Base-by-base conservation (phyloP, 2,329 filamentous ascomycete species). In the Beauveria pseudobassiana region DNA sequence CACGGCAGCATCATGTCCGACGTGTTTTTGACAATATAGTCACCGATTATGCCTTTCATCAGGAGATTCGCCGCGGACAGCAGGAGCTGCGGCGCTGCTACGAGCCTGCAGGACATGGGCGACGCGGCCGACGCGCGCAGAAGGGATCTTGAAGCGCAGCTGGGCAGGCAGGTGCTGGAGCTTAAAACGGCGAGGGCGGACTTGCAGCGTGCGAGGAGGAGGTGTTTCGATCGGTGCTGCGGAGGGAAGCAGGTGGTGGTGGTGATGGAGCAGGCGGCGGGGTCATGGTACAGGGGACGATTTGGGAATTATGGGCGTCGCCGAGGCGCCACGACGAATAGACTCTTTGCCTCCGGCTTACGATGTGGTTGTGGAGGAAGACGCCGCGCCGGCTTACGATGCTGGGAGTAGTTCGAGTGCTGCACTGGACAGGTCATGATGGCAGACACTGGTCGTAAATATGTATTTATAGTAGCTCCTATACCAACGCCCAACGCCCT, bases 11-110 rank as follows among this genome's bases (percentile, higher is more conserved):
- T 82, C 16, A 74, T 83, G 69, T 73, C 73, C 8, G 80, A 84
- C 63, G 73, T 84, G 2, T 73, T 83, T 83, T 83, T 65, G 79
- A 84, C 66, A 83, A 82, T 55, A 76, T 82, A 62, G 80, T 81
- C 66, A 76, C 74, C 9, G 81, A 84, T 62, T 76, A 80, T 72
- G 74, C 75, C 3, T 82, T 83, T 68, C 80, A 80, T 63, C 74
- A 80, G 14, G 76, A 81, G 69, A 80, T 85, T 63, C 77, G 80
- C 66, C 68, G 73, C 18, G 78, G 75, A 3, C 71, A 73, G 46
- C 59, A 59, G 28, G 73, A 78, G 63, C 71, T 77, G 2, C 65
- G 74, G 8, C 67, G 72, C 50, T 75, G 76, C 46, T 66, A 69
- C 22, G 63, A 71, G 67, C 5, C 56, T 80, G 20, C 63, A 67